phyloP scores from a whole-genome alignment of 352 stramenopile genomes.

The Pelagophyceae sp. region DNA sequence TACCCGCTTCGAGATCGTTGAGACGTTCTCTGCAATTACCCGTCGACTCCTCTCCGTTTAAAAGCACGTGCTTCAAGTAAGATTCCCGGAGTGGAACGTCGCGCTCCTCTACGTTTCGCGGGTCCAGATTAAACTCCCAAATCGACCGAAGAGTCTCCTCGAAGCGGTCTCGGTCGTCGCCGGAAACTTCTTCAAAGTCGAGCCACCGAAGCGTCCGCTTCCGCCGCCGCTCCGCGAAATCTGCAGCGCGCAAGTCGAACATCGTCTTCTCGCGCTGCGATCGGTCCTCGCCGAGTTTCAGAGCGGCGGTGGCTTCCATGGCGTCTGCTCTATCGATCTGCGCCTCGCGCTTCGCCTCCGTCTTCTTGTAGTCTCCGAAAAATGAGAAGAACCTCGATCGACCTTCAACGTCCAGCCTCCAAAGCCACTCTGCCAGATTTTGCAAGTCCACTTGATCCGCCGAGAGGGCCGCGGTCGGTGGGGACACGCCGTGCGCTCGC shows the following conservation, averaged over 20 bases:
- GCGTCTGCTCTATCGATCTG: background rate
- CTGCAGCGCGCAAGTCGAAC: constrained; percentile 11
- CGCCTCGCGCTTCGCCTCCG: background rate
- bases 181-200: constrained; percentile 8
- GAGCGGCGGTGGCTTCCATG: background rate
- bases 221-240: constrained; percentile 18
- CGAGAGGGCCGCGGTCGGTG: constrained; percentile 40
- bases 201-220: constrained; percentile 23
- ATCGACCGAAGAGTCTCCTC: background rate
- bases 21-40: constrained; percentile 3
- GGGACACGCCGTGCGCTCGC: constrained; percentile 76
- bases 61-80: background rate
- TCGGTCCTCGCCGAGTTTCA: background rate
- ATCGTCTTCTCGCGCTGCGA: background rate
- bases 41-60: background rate
- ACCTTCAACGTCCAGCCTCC: background rate
- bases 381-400: background rate
- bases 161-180: background rate
- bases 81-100: background rate
- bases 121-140: background rate
- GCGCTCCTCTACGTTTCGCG: background rate
- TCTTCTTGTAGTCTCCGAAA: background rate
- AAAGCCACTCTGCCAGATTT: background rate
- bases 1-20: background rate
- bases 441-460: background rate